Evolutionary conservation across 768 basidiomycete species (phyloP).

Genomic region (Agrocybe pediades): DNA sequence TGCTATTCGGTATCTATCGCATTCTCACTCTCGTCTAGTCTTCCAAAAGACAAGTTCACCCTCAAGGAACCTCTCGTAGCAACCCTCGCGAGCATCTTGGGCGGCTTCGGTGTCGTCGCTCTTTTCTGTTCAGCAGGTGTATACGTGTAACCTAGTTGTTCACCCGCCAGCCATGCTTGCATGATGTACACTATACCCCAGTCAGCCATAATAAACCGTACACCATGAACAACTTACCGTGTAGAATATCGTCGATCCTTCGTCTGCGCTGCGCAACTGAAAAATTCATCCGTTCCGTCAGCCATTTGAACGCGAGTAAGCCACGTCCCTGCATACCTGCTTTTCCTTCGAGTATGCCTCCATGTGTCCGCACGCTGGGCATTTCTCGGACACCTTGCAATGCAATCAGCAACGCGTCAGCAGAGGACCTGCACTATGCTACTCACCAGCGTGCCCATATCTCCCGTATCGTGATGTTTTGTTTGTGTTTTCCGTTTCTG

Average conservation of each 20-base stretch:
- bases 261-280: constrained; percentile 88
- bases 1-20: constrained; percentile 2
- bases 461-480: constrained; percentile 70
- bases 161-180: constrained; percentile 81
- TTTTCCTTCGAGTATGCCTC: constrained; percentile 89
- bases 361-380: constrained; percentile 82
- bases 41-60: constrained; percentile 69
- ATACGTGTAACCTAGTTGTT: constrained; percentile 80
- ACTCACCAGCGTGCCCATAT: constrained; percentile 56
- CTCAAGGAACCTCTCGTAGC: constrained; percentile 73
- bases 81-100: constrained; percentile 71
- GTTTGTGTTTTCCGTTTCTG: constrained; percentile 92
- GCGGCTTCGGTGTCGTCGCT: constrained; percentile 87
- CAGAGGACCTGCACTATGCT: constrained; percentile 13
- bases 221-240: constrained; percentile 56
- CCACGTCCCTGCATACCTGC: constrained; percentile 53
- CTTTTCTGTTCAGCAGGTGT: constrained; percentile 87
- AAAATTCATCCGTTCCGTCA: constrained; percentile 10
- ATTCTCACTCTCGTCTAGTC: constrained; percentile 43
- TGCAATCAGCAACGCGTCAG: neutral
- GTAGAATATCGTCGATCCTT: constrained; percentile 93
- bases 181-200: constrained; percentile 62
- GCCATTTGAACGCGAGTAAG: constrained; percentile 1
- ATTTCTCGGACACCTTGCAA: constrained; percentile 82
- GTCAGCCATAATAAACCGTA: constrained; percentile 8